These are phyloP conservation scores for Melaleuca quinquenervia DNA, from an alignment of 345 rosid genomes.

Conservation along the genomic window DNA sequence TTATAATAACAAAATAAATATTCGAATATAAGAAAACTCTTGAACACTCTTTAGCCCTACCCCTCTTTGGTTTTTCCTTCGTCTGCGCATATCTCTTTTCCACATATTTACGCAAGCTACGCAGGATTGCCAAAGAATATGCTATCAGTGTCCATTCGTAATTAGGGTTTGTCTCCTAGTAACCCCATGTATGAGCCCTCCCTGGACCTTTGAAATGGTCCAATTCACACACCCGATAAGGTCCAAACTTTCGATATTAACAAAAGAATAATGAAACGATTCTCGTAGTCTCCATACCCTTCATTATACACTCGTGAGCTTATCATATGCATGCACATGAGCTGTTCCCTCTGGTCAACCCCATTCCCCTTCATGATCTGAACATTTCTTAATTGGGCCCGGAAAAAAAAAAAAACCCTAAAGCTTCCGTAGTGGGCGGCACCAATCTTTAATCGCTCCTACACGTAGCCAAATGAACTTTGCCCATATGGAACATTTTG, in stretches of 20 bases:
- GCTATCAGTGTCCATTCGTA: not conserved
- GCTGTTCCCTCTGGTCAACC: slow-evolving; percentile 31
- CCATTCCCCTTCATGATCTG: slow-evolving; percentile 8
- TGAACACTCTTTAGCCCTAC: not conserved
- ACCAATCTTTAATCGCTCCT: not conserved
- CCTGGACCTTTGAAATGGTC: slow-evolving; percentile 38
- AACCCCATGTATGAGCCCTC: slow-evolving; percentile 14
- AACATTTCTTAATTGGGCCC: not conserved
- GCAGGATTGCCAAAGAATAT: not conserved
- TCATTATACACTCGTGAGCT: slow-evolving; percentile 33
- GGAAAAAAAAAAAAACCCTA: too few relatives aligned
- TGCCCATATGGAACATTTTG: not conserved
- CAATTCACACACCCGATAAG: slow-evolving; percentile 24
- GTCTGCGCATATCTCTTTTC: not conserved
- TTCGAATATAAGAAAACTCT: not conserved
- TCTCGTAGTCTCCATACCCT: slow-evolving; percentile 2
- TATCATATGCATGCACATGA: slow-evolving; percentile 46
- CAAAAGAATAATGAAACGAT: not conserved
- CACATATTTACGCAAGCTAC: not conserved
- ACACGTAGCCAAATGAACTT: not conserved
- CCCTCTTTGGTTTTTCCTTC: not conserved
- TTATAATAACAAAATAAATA: not conserved
- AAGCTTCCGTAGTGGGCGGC: not conserved
- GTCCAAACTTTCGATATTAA: not conserved
- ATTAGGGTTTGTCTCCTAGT: slow-evolving; percentile 19